Conservation (phyloP, 352 stramenopile species). For the Phytophthora crassamura region DNA sequence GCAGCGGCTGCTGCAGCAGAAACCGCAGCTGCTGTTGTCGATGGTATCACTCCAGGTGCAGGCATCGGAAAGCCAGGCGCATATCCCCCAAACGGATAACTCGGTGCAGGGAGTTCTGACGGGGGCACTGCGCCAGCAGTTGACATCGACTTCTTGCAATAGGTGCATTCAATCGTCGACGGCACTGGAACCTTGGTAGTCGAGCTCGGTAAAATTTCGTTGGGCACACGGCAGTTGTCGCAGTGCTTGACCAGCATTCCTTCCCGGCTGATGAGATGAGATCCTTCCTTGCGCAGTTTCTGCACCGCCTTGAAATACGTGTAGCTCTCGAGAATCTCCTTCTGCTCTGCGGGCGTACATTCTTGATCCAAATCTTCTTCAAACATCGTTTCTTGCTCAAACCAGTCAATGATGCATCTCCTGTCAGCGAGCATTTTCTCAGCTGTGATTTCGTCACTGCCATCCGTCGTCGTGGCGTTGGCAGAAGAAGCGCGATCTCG, state of each 20-base stretch:
- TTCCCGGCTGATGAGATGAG: slow-evolving; percentile 51
- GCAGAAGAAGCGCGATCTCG: slow-evolving; percentile 23
- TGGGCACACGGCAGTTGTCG: slow-evolving; percentile 56
- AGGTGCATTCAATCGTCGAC: slow-evolving; percentile 68
- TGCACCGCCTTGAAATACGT: slow-evolving; percentile 76
- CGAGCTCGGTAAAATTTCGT: slow-evolving; percentile 69
- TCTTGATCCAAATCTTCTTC: slow-evolving; percentile 88
- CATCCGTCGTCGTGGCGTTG: not conserved
- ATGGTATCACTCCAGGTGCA: slow-evolving; percentile 13
- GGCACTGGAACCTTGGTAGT: slow-evolving; percentile 68
- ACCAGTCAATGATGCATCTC: slow-evolving; percentile 83
- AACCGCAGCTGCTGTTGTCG: slow-evolving; percentile 8
- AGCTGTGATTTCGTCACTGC: slow-evolving; percentile 22
- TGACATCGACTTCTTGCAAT: slow-evolving; percentile 55
- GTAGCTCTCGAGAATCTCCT: slow-evolving; percentile 78
- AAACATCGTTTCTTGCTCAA: slow-evolving; percentile 92
- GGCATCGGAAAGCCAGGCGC: slow-evolving; percentile 25
- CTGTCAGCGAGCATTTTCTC: slow-evolving; percentile 20
- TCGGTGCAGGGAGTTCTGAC: slow-evolving; percentile 18
- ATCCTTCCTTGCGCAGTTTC: slow-evolving; percentile 42
- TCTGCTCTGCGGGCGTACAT: slow-evolving; percentile 70
- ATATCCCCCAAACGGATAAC: slow-evolving; percentile 26
- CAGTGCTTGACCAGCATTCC: slow-evolving; percentile 63
- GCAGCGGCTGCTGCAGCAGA: not conserved
- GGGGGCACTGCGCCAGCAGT: slow-evolving; percentile 49